Evolutionary conservation across 1,284 basidiomycete genomes (phyloP).

Genomic region (Ceratobasidium sp.): DNA sequence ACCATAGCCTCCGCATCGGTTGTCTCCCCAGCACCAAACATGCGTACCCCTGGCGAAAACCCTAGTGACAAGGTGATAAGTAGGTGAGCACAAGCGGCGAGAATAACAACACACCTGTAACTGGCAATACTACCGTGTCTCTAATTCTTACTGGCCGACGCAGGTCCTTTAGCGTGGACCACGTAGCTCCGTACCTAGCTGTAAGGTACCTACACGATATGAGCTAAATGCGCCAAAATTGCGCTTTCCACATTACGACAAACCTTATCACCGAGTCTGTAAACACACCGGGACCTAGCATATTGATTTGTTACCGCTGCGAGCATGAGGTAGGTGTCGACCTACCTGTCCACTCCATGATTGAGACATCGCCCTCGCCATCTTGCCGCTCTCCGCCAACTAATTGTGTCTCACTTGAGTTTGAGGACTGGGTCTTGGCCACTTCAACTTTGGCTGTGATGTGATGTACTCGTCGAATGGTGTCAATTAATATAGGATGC

Average conservation of each 20-base stretch:
- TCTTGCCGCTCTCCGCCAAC: slow-evolving; percentile 47
- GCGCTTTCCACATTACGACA: slow-evolving; percentile 2
- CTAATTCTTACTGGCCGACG: slow-evolving; percentile 57
- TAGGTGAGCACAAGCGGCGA: background rate
- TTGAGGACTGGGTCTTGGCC: background rate
- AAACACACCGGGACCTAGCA: slow-evolving; percentile 52
- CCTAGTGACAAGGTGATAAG: slow-evolving; percentile 30
- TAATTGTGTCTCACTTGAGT: slow-evolving; percentile 42
- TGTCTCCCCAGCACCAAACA: slow-evolving; percentile 49
- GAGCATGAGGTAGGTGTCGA: background rate
- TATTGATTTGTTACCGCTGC: background rate
- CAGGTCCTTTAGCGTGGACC: slow-evolving; percentile 57
- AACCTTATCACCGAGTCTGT: slow-evolving; percentile 56
- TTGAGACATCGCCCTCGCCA: slow-evolving; percentile 51
- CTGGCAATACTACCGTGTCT: slow-evolving; percentile 58
- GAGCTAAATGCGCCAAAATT: background rate
- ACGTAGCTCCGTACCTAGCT: slow-evolving; percentile 57
- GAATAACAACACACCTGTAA: slow-evolving; percentile 49
- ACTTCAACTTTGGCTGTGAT: slow-evolving; percentile 51
- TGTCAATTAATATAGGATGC: slow-evolving; percentile 60
- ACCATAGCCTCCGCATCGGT: slow-evolving; percentile 50
- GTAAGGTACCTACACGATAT: slow-evolving; percentile 54
- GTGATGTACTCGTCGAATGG: slow-evolving; percentile 56
- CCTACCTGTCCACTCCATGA: slow-evolving; percentile 60
- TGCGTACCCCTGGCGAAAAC: slow-evolving; percentile 50